phyloP scores from a whole-genome alignment of 768 basidiomycete genomes.

The Hemileccinum impolitum region DNA sequence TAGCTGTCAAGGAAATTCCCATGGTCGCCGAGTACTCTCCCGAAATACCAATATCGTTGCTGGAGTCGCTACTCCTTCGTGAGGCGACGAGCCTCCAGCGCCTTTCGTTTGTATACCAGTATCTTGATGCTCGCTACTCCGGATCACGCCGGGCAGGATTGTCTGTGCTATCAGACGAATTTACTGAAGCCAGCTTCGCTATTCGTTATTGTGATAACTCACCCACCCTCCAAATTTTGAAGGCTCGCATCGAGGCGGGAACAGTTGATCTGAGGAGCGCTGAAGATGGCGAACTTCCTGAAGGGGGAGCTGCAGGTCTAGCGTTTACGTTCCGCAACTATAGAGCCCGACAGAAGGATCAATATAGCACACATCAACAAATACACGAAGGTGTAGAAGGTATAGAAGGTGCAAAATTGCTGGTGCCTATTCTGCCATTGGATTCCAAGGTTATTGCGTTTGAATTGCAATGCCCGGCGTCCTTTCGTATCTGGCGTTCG shows the following conservation, averaged over 20 bases:
- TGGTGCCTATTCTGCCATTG: too few relatives aligned
- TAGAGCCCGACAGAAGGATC: neutral
- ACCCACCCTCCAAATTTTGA: slow-evolving; percentile 17
- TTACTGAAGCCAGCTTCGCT: slow-evolving; percentile 5
- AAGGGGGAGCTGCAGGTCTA: neutral
- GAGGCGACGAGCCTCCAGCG: slow-evolving; percentile 26
- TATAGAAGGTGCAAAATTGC: too few relatives aligned
- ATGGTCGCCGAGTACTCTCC: slow-evolving; percentile 22
- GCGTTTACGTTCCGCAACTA: neutral
- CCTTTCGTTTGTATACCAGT: slow-evolving; percentile 21
- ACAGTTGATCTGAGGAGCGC: neutral
- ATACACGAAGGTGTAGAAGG: too few relatives aligned
- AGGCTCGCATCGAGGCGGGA: slow-evolving; percentile 23
- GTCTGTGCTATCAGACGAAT: slow-evolving; percentile 32
- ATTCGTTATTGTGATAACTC: slow-evolving; percentile 22
- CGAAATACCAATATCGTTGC: slow-evolving; percentile 19
- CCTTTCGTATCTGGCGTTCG: slow-evolving; percentile 38
- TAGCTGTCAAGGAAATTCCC: slow-evolving; percentile 1
- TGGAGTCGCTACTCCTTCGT: slow-evolving; percentile 26
- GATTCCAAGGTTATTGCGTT: slow-evolving; percentile 26
- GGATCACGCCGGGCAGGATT: slow-evolving; percentile 5
- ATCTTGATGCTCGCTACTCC: slow-evolving; percentile 31
- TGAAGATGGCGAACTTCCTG: neutral
- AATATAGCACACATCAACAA: too few relatives aligned
- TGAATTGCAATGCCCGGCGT: slow-evolving; percentile 35